Evolutionary conservation across 2,329 filamentous ascomycete genomes (phyloP), one percentile per base, ranked within the genome.

Genomic region (Cephalotrichum gorgonifer): DNA sequence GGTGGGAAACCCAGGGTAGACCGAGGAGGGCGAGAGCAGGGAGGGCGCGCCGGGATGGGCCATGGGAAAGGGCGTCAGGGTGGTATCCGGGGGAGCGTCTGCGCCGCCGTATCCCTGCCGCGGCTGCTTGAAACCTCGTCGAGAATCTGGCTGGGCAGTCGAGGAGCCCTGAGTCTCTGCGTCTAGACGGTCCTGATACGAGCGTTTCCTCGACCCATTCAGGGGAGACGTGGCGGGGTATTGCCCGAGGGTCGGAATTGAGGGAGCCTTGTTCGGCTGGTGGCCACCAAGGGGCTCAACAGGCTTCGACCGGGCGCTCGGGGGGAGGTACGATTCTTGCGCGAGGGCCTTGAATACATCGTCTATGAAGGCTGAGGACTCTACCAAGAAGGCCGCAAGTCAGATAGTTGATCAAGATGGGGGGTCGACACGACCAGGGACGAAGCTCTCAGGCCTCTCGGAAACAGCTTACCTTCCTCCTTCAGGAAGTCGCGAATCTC

Each of bases 401-500:
- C n/a, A n/a, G n/a, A n/a, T n/a, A n/a, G n/a, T n/a, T n/a, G n/a
- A n/a, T n/a, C n/a, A n/a, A n/a, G n/a, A n/a, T n/a, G n/a, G n/a
- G n/a, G n/a, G 15, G 27, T 9, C 7, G 7, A 7, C n/a, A 11
- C 17, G 15, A 44, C 17, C 23, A 11, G 39, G 14, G 22, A 3
- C n/a, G 9, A 25, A 9, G 6, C 15, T 44, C n/a, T n/a, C n/a
- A n/a, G n/a, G n/a, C n/a, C n/a, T n/a, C n/a, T n/a, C 15, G 14
- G 20, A 14, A 26, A 17, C 15, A 45, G n/a, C 48, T 35, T 35
- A 49, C 47, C 47, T 26, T 83, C 77, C 58, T 88, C 82, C 57
- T 79, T 79, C 17, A 91, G 66, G 60, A 91, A 91, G 60, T 90
- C 86, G 2, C 78, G 76, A 38, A 91, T 80, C 62, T 88, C 83